Percentiles rank a stretch among this genome's conserved stretches.
These are phyloP conservation scores for Phytopythium vexans DNA, from an alignment of 352 stramenopile genomes.

Conservation along the genomic window DNA sequence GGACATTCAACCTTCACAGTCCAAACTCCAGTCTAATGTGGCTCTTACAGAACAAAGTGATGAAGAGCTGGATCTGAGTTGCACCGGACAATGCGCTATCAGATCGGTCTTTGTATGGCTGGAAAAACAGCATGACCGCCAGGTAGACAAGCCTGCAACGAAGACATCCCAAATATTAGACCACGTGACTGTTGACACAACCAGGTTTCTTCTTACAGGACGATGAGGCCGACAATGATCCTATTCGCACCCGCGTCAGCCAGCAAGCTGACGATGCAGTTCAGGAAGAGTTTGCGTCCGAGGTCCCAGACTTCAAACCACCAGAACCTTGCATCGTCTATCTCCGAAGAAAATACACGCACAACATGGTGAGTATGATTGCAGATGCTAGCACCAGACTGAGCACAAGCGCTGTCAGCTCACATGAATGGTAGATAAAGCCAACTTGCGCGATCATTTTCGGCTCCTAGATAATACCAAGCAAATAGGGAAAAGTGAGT, in stretches of 20 bases:
- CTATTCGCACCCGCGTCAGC: constrained; percentile 61
- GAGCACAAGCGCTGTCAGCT: constrained; percentile 4
- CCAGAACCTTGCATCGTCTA: constrained; percentile 63
- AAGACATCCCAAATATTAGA: neutral
- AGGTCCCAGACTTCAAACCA: constrained; percentile 82
- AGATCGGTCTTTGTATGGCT: constrained; percentile 59
- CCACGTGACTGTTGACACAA: neutral
- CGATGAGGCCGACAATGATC: constrained; percentile 63
- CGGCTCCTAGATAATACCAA: constrained; percentile 38
- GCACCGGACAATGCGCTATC: constrained; percentile 62
- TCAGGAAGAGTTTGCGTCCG: constrained; percentile 66
- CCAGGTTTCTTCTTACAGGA: constrained; percentile 37
- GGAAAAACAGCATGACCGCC: constrained; percentile 66
- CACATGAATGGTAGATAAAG: constrained; percentile 81
- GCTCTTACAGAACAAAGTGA: constrained; percentile 72
- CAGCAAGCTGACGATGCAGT: constrained; percentile 60
- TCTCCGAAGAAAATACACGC: too few relatives aligned
- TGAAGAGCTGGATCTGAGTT: constrained; percentile 74
- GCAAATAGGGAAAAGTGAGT: neutral
- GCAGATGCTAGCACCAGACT: neutral
- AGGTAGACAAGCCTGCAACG: constrained; percentile 61
- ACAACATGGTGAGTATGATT: too few relatives aligned
- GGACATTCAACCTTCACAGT: neutral
- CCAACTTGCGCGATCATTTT: constrained; percentile 70
- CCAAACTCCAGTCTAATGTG: neutral